These are phyloP conservation scores for Arthrobotrys sphaeroides DNA, from an alignment of 2,329 filamentous ascomycete species.

Conservation along the genomic window DNA sequence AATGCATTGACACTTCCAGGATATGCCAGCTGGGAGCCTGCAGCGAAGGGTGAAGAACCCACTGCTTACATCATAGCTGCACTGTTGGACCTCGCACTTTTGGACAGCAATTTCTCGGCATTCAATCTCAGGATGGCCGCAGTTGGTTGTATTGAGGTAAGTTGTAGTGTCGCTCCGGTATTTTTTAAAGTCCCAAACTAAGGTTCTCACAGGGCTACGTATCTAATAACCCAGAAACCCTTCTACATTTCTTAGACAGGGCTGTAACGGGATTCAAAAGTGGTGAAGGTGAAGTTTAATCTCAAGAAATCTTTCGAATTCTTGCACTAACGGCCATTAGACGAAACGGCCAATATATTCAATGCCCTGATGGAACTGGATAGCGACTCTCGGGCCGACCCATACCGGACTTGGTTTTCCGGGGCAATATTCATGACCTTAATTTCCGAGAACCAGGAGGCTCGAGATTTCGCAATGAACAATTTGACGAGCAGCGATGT, in stretches of 20 bases:
- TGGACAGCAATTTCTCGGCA: conserved; percentile 35
- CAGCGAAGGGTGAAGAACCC: conserved; percentile 64
- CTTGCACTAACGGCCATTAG: conserved; percentile 66
- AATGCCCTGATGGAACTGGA: conserved; percentile 77
- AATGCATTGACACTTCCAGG: conserved; percentile 63
- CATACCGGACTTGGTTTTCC: conserved; percentile 90
- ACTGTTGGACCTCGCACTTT: conserved; percentile 80
- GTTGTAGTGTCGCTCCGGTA: not conserved
- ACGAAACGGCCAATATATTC: conserved; percentile 88
- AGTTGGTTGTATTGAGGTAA: conserved; percentile 86
- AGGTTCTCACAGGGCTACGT: conserved; percentile 69
- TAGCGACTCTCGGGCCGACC: conserved; percentile 71
- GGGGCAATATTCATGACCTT: conserved; percentile 86
- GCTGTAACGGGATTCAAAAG: conserved; percentile 82
- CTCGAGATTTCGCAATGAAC: conserved; percentile 81
- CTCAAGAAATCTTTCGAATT: not conserved
- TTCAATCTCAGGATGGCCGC: conserved; percentile 86
- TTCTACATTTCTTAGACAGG: conserved; percentile 82
- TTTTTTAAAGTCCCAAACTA: not conserved
- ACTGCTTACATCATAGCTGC: conserved; percentile 93
- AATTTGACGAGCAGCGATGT: conserved; percentile 89
- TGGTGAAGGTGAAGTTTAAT: conserved; percentile 54
- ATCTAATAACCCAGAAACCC: conserved; percentile 79
- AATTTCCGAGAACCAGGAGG: conserved; percentile 74
- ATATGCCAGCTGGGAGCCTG: conserved; percentile 59